phyloP scores from a whole-genome alignment of 306 rosid genomes.

The Inga leiocalycina region DNA sequence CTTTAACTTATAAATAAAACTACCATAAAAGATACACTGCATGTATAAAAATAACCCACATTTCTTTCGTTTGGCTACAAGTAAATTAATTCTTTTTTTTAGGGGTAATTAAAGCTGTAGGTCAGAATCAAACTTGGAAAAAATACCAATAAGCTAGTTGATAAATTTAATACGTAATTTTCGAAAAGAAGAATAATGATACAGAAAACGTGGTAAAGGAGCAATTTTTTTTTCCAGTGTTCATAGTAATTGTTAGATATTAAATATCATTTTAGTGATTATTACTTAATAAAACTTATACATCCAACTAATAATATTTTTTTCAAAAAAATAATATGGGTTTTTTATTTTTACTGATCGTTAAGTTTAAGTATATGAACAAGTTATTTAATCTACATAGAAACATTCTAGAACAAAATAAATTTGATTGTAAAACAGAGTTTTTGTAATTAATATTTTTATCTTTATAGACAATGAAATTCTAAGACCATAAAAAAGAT shows the following conservation, averaged over 20 bases:
- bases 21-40: neutral
- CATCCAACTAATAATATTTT: no score
- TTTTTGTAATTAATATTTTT: neutral
- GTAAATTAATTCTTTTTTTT: neutral
- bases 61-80: neutral
- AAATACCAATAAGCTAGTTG: neutral
- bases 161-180: neutral
- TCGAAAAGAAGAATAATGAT: neutral
- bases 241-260: neutral
- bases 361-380: neutral
- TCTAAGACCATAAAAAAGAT: neutral
- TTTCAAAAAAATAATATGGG: no score
- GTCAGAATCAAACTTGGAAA: neutral
- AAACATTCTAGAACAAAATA: neutral
- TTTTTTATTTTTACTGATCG: no score
- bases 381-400: neutral
- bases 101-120: neutral
- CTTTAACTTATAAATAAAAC: neutral
- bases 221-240: neutral
- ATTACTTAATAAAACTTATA: no score
- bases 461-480: neutral
- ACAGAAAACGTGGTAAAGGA: neutral
- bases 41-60: neutral
- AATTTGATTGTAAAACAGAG: neutral
- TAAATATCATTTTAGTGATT: no score